These are phyloP conservation scores for Aspergillus coremiiformis DNA, from an alignment of 495 filamentous ascomycete genomes.

Conservation along the genomic window DNA sequence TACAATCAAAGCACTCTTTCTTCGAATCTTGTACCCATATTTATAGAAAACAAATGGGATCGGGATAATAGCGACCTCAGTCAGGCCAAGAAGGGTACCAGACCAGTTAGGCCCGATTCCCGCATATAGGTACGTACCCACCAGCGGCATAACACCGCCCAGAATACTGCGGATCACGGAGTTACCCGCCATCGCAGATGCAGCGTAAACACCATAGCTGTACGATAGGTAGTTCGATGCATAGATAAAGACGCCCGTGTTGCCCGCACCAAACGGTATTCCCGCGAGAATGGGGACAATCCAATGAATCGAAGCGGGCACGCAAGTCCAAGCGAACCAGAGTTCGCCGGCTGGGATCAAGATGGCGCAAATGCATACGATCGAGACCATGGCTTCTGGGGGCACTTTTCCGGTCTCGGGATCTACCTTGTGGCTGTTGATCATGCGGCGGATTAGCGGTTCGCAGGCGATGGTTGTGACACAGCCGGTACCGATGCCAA, in stretches of 20 bases:
- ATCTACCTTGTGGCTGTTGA: conserved; percentile 60
- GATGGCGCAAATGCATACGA: conserved; percentile 61
- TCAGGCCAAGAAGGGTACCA: conserved; percentile 42
- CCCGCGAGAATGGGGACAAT: conserved; percentile 67
- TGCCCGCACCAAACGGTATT: conserved; percentile 68
- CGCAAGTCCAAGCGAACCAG: conserved; percentile 74
- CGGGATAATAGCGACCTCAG: conserved; percentile 19
- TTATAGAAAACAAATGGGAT: conserved; percentile 22
- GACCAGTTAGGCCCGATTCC: conserved; percentile 67
- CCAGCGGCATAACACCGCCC: conserved; percentile 66
- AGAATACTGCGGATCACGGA: conserved; percentile 55
- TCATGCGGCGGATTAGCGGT: conserved; percentile 62
- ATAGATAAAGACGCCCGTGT: conserved; percentile 71
- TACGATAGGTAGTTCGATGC: conserved; percentile 68
- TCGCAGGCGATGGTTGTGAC: conserved; percentile 56
- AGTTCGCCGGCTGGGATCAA: conserved; percentile 64
- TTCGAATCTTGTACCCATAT: conserved; percentile 18
- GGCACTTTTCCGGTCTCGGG: conserved; percentile 55
- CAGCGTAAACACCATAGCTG: conserved; percentile 69
- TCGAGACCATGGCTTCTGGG: conserved; percentile 67
- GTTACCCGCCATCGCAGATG: conserved; percentile 71
- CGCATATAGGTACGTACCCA: conserved; percentile 63
- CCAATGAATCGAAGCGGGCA: conserved; percentile 62
- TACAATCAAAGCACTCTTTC: conserved; percentile 15
- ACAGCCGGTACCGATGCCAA: conserved; percentile 66